Evolutionary conservation across 108 stramenopile species (phyloP), one percentile per base, ranked within the genome.

Genomic region (Nitzschia palea): DNA sequence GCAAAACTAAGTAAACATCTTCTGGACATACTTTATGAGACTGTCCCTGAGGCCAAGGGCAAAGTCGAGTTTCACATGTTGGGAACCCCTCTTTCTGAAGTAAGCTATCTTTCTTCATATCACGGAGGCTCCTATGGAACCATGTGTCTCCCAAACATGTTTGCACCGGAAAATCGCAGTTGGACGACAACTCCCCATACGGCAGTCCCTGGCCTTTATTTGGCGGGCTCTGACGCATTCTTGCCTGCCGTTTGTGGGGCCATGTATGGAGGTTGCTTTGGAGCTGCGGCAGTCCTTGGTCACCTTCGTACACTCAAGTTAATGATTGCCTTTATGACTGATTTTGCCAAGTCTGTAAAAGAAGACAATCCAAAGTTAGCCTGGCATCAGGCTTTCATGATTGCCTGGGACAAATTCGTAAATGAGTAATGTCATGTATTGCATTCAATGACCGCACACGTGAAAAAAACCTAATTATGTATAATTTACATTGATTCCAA

Each of bases 171-270:
- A 6, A 83, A 83, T 65, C 70, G 78, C 61, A 65, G 58, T n/a
- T 83, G 82, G 82, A 83, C 82, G 1, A 83, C 82, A 15, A 79
- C 62, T 22, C 82, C 82, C 8, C 68, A 63, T 20, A 83, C 82
- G 3, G 2, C 35, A 15, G 70, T 83, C 28, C 62, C 70, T 35
- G 82, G 82, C n/a, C 59, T 83, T 14, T 69, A 68, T 48, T 51
- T 83, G 72, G 78, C 82, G 3, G 82, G 77, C 29, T 70, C 68
- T 5, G 77, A 82, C 58, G 73, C 77, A 33, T 83, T 83, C 34
- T 42, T 83, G 28, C 82, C 82, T 3, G 70, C 82, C 10, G 82
- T 83, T 10, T 72, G 70, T 48, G 82, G 82, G 5, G 78, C 82
- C 0, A 79, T 83, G 78, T 83, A 83, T 34, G 82, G 82, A 18